Base-by-base conservation (phyloP, 2,329 filamentous ascomycete genomes). In the Diaporthe batatas region DNA sequence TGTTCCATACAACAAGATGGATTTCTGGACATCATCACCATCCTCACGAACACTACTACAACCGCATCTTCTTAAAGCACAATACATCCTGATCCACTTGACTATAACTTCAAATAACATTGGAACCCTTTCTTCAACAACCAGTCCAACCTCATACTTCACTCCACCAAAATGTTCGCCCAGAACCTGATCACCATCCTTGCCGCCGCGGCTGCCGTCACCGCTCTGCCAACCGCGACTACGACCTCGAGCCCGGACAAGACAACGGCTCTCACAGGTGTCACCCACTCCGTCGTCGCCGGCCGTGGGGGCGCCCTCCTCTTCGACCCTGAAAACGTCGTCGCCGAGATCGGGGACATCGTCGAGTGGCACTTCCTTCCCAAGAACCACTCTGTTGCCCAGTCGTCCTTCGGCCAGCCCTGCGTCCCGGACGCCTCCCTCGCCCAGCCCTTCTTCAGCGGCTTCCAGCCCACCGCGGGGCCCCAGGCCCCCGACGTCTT, bases 361-460 rank as follows among this genome's bases (percentile, higher is more conserved):
- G 78, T 90, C 72, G 87, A 90, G 81, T 90, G 86, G 82, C 85
- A 87, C 77, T 90, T 86, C 82, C 85, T 84, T 75, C 84, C 87
- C 11, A 78, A 76, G 72, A 88, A 86, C 80, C 88, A 89, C 83
- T 84, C 84, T 23, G 81, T 90, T 54, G 83, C 81, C 2, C 81
- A 84, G 75, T 79, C 78, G 16, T 81, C 77, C 77, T 86, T 86
- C 74, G 81, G 74, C 68, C 75, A 81, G 57, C 84, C 84, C 29
- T 87, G 86, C 80, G 18, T 79, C 71, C 85, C 85, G 2, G 79
- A 83, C 14, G 77, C 78, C 67, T 80, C 80, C 73, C 77, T 78
- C 42, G 76, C 79, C 57, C 39, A 47, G 34, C 51, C 72, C 4
- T 86, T 87, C 79, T 86, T 83, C 78, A 82, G 84, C 0, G 85